Evolutionary conservation across 116 monocot genomes (phyloP).

Genomic region (Posidonia oceanica): DNA sequence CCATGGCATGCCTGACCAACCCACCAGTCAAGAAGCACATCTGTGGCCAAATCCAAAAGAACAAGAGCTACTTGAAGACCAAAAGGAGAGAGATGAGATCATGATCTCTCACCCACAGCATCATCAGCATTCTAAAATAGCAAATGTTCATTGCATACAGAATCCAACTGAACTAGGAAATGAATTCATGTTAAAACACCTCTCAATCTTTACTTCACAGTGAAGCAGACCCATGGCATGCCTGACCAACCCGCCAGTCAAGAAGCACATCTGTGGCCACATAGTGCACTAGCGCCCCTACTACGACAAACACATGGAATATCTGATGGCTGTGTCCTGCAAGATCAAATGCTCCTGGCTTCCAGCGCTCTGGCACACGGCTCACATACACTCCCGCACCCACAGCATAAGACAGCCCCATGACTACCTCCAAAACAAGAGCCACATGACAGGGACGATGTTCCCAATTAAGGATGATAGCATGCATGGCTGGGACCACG

Average conservation of each 20-base stretch:
- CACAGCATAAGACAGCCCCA: constrained; percentile 50
- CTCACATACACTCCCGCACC: constrained; percentile 64
- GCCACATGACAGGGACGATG: constrained; percentile 46
- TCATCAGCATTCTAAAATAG: not conserved
- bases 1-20: constrained; percentile 13
- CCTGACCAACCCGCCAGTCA: constrained; percentile 42
- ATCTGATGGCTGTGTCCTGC: constrained; percentile 95
- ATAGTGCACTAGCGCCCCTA: constrained; percentile 69
- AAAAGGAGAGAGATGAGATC: not conserved
- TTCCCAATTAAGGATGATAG: constrained; percentile 46
- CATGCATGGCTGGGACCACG: constrained; percentile 62
- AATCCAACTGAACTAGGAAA: not conserved
- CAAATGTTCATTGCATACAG: not conserved
- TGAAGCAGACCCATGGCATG: constrained; percentile 6
- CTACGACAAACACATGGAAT: constrained; percentile 78
- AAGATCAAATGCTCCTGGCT: constrained; percentile 69
- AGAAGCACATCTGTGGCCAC: constrained; percentile 49
- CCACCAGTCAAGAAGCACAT: constrained; percentile 67
- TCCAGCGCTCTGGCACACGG: constrained; percentile 81
- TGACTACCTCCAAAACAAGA: constrained; percentile 50
- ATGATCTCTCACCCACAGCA: not conserved
- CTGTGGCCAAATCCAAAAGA: constrained; percentile 18
- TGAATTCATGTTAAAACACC: not conserved
- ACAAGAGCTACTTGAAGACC: not conserved
- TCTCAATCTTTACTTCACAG: not conserved